A percentile compares a stretch with the other conserved stretches of the same genome.
Conservation (phyloP, 768 basidiomycete genomes). For the Crassisporium funariophilum region DNA sequence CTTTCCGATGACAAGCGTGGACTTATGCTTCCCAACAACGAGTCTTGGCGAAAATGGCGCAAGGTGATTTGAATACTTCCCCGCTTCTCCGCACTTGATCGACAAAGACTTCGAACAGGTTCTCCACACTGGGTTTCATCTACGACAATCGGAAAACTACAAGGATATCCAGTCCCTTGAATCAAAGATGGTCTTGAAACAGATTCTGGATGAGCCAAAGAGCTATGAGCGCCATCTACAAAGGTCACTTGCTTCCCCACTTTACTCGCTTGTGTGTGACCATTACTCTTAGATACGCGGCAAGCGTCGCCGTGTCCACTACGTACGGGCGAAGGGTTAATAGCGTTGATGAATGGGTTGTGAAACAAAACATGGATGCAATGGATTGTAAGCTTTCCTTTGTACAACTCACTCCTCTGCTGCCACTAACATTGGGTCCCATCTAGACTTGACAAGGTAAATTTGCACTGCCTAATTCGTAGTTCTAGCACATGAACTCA, state of each 20-base stretch:
- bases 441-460: too few species aligned
- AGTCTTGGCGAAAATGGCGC: conserved; percentile 50
- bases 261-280: too few species aligned
- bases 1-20: conserved; percentile 49
- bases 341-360: conserved; percentile 48
- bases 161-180: conserved; percentile 49
- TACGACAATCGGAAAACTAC: conserved; percentile 43
- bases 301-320: conserved; percentile 45
- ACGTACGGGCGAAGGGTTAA: conserved; percentile 46
- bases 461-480: too few species aligned
- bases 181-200: conserved; percentile 43
- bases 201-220: conserved; percentile 41
- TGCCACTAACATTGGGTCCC: background rate
- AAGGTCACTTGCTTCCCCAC: too few species aligned
- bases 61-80: too few species aligned
- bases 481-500: too few species aligned
- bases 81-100: too few species aligned
- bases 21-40: conserved; percentile 45
- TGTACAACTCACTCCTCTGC: background rate
- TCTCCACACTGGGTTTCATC: conserved; percentile 46
- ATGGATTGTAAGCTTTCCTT: conserved; percentile 39
- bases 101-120: conserved; percentile 39
- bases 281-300: conserved; percentile 37
- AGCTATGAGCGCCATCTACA: conserved; percentile 43
- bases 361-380: conserved; percentile 45